phyloP scores from a whole-genome alignment of 2,329 filamentous ascomycete species.

The Nemania abortiva region DNA sequence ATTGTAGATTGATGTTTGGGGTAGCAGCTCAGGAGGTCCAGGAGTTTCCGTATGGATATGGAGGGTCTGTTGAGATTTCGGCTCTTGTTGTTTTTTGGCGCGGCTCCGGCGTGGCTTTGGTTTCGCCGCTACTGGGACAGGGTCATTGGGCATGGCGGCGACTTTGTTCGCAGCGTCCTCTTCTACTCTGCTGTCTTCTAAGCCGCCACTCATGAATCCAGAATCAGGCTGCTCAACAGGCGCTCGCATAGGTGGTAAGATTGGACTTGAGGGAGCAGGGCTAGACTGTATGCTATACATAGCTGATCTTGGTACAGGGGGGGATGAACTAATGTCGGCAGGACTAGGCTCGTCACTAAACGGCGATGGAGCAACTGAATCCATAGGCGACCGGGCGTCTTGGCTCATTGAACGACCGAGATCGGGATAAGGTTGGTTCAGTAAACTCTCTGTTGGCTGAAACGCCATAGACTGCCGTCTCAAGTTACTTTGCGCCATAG shows the following conservation, averaged over 20 bases:
- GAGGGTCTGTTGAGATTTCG: slow-evolving; percentile 48
- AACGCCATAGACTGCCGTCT: slow-evolving; percentile 72
- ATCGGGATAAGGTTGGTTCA: slow-evolving; percentile 50
- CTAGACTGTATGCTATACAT: slow-evolving; percentile 66
- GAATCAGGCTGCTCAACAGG: slow-evolving; percentile 77
- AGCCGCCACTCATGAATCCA: slow-evolving; percentile 85
- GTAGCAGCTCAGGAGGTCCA: slow-evolving; percentile 58
- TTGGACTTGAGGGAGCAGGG: slow-evolving; percentile 83
- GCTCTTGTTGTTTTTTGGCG: slow-evolving; percentile 49
- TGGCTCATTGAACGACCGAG: slow-evolving; percentile 57
- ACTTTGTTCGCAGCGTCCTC: slow-evolving; percentile 68
- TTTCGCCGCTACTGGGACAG: slow-evolving; percentile 45
- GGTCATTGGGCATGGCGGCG: slow-evolving; percentile 52
- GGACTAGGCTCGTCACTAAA: slow-evolving; percentile 75
- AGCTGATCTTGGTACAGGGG: slow-evolving; percentile 77
- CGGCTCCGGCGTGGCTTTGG: slow-evolving; percentile 52
- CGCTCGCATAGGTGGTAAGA: slow-evolving; percentile 72
- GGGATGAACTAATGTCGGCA: slow-evolving; percentile 88
- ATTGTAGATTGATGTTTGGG: slow-evolving; percentile 59
- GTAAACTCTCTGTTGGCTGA: slow-evolving; percentile 59
- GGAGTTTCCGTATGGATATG: slow-evolving; percentile 58
- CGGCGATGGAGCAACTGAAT: slow-evolving; percentile 64
- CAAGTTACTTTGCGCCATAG: slow-evolving; percentile 61
- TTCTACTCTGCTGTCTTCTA: slow-evolving; percentile 70
- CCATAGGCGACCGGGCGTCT: slow-evolving; percentile 66